A percentile compares a stretch with the other conserved stretches of the same genome.
Evolutionary conservation across 2,329 filamentous ascomycete species (phyloP).

Genomic region (Fusarium dlaminii): DNA sequence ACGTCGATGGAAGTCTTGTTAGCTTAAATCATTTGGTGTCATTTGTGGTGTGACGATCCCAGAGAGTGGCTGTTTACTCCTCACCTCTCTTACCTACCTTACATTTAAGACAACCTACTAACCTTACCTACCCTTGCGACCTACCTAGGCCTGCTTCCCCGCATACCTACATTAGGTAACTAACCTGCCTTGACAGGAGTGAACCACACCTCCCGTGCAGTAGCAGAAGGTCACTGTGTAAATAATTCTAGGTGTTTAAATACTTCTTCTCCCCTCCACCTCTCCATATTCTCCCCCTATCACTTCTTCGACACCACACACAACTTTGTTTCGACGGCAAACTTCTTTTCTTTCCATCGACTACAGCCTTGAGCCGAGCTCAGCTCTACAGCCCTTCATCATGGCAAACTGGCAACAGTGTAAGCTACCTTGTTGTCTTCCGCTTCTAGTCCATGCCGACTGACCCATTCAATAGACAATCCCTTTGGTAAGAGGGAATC

Average conservation of each 20-base stretch:
- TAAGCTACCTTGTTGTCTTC: slow-evolving; percentile 26
- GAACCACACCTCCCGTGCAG: not conserved
- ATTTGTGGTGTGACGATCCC: slow-evolving; percentile 35
- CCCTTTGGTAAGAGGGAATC: slow-evolving; percentile 78
- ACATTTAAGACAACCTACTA: not conserved
- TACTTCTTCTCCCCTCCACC: slow-evolving; percentile 29
- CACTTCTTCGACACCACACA: slow-evolving; percentile 10
- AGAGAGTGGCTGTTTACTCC: slow-evolving; percentile 21
- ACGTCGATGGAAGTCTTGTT: not conserved
- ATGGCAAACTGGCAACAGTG: slow-evolving; percentile 46
- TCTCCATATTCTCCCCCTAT: slow-evolving; percentile 1
- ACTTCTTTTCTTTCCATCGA: not conserved
- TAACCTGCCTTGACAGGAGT: not conserved
- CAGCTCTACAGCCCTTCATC: slow-evolving; percentile 13
- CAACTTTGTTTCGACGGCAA: not conserved
- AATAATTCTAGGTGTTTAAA: slow-evolving; percentile 33
- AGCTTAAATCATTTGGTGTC: not conserved
- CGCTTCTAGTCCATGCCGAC: not conserved
- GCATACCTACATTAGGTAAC: slow-evolving; percentile 20
- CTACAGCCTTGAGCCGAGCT: not conserved
- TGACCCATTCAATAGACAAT: slow-evolving; percentile 64
- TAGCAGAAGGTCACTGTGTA: not conserved
- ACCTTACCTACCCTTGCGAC: not conserved
- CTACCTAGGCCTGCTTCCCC: slow-evolving; percentile 27
- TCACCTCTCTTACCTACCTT: not conserved